Base-by-base conservation (phyloP, 2,329 filamentous ascomycete genomes). In the Penicillium sp. region DNA sequence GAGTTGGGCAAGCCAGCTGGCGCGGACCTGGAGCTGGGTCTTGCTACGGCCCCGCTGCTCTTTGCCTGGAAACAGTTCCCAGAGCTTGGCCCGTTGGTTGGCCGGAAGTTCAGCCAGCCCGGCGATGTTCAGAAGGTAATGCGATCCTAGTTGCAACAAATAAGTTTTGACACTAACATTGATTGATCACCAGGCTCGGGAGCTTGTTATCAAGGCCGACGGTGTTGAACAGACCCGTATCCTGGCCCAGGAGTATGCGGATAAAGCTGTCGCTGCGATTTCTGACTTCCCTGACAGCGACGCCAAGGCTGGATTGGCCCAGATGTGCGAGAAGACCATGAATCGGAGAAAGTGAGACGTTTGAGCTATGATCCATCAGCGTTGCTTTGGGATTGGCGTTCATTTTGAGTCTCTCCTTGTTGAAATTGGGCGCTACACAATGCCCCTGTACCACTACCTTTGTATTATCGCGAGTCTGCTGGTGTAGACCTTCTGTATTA, bases 1-100 rank as follows among this genome's bases (percentile, higher is more conserved):
- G 89, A 96, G 67, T 74, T 98, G 37, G 93, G 93, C 22, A 98
- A 98, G 72, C 93, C 93, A 2, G 88, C 90, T 5, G 93, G 91
- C 35, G 93, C 93, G 26, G 93, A 98, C 70, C 70, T 98, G 54
- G 88, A 97, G 71, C 75, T 98, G 26, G 93, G 93, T 4, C 77
- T 98, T 49, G 93, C 93, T 37, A 98, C 93, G 12, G 93, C 93
- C 12, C 93, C 93, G 15, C 73, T 98, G 56, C 73, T 98, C 37
- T 98, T 97, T 73, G 93, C 93, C 0, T 98, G 93, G 93, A 90
- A 90, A 73, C 80, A 85, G 57, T 87, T 87, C 62, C 81, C 83
- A 21, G 88, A 93, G 69, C 74, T 98, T 26, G 93, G 93, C 4
- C 81, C 81, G 45, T 74, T 98, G 57, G 93, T 98, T 15, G 93